These are phyloP conservation scores for Fusarium foetens DNA, from an alignment of 2,329 filamentous ascomycete species.

Conservation along the genomic window DNA sequence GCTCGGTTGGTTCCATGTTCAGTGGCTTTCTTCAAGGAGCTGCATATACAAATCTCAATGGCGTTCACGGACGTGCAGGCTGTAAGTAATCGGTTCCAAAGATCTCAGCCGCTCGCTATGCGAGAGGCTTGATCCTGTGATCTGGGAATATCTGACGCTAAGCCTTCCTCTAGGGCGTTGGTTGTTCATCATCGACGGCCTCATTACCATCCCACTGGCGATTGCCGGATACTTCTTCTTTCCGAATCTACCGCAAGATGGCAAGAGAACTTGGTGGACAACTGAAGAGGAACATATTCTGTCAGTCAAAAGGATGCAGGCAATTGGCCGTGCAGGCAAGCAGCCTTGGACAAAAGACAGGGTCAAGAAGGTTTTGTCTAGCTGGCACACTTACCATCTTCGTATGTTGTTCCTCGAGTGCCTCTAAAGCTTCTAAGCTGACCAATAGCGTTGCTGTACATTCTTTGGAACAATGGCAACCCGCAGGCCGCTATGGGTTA, in stretches of 20 bases:
- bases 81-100: background rate
- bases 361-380: slow-evolving; percentile 11
- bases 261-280: slow-evolving; percentile 41
- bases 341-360: slow-evolving; percentile 28
- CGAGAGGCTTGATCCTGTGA: background rate
- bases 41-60: slow-evolving; percentile 26
- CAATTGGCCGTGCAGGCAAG: slow-evolving; percentile 27
- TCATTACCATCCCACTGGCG: slow-evolving; percentile 40
- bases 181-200: slow-evolving; percentile 50
- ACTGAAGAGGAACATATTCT: slow-evolving; percentile 40
- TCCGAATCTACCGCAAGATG: slow-evolving; percentile 42
- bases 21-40: slow-evolving; percentile 34
- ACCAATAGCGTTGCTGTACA: background rate
- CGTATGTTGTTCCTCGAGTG: background rate
- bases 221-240: slow-evolving; percentile 44
- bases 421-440: rapidly evolving
- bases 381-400: slow-evolving; percentile 35
- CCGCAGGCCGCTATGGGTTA: background rate
- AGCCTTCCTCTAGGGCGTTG: slow-evolving; percentile 34
- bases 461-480: slow-evolving; percentile 5
- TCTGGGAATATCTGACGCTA: background rate
- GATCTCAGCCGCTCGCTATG: rapidly evolving
- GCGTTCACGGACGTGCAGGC: slow-evolving; percentile 23
- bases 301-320: slow-evolving; percentile 9
- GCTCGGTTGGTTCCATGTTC: slow-evolving; percentile 22